Base-by-base conservation (phyloP, 139 green algal genomes). In the Yamagishiella unicocca region DNA sequence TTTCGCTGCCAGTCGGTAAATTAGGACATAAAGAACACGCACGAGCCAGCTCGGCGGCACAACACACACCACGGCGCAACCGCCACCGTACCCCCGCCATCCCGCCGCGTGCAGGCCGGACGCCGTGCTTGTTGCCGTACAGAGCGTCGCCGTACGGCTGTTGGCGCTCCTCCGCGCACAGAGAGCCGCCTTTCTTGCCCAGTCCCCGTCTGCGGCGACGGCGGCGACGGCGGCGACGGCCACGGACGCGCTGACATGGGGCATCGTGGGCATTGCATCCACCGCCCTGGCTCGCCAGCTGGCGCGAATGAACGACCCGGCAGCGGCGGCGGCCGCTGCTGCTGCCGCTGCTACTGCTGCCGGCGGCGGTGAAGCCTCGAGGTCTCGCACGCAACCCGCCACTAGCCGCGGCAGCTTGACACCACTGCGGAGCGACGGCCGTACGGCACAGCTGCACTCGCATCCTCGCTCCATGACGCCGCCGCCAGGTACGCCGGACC, bases 21-120 rank as follows among this genome's bases (percentile, higher is more conserved):
- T n/a, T n/a, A n/a, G n/a, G n/a, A n/a, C n/a, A n/a, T n/a, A n/a
- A n/a, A n/a, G n/a, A n/a, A n/a, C n/a, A n/a, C n/a, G n/a, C n/a
- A n/a, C n/a, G n/a, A n/a, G n/a, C n/a, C n/a, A n/a, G n/a, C n/a
- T n/a, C n/a, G n/a, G n/a, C n/a, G n/a, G n/a, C n/a, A n/a, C n/a
- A n/a, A n/a, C n/a, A n/a, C n/a, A n/a, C n/a, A n/a, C n/a, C n/a
- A n/a, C n/a, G n/a, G n/a, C n/a, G n/a, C n/a, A n/a, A n/a, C n/a
- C n/a, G n/a, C n/a, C n/a, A n/a, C n/a, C n/a, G n/a, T n/a, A n/a
- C n/a, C n/a, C n/a, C n/a, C n/a, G n/a, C n/a, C n/a, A n/a, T n/a
- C n/a, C n/a, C n/a, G n/a, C n/a, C n/a, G n/a, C n/a, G n/a, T n/a
- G 1, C 76, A 84, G 76, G 38, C 54, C 38, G 25, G 78, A 84